phyloP scores from a whole-genome alignment of 2,329 filamentous ascomycete species.

The Alternaria triticina region DNA sequence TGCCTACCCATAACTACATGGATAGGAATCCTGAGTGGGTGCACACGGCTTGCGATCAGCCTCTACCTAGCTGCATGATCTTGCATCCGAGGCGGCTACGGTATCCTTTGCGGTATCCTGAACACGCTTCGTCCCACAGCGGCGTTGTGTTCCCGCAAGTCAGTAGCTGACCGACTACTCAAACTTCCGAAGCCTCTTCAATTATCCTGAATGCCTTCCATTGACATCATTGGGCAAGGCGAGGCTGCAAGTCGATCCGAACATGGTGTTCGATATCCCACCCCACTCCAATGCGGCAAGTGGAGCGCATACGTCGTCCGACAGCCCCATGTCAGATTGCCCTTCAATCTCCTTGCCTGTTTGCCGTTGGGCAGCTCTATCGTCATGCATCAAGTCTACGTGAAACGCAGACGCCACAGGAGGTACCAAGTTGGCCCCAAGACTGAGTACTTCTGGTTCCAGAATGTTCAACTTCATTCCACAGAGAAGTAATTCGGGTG shows the following conservation, averaged over 20 bases:
- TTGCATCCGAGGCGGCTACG: slow-evolving; percentile 4
- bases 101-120: background rate
- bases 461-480: background rate
- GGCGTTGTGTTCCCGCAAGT: background rate
- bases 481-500: background rate
- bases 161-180: background rate
- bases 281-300: slow-evolving; percentile 4
- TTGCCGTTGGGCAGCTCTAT: background rate
- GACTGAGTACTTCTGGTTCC: background rate
- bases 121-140: background rate
- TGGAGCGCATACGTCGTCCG: slow-evolving; percentile 1
- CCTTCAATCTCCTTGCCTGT: background rate
- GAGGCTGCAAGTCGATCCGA: background rate
- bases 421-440: background rate
- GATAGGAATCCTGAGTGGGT: background rate
- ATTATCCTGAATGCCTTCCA: background rate
- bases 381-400: background rate
- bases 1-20: background rate
- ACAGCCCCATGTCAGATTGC: background rate
- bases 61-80: slow-evolving; percentile 13
- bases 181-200: background rate
- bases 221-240: background rate
- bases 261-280: background rate
- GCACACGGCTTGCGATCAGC: background rate
- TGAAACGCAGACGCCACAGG: background rate